Evolutionary conservation across 148 eudicot genomes (phyloP), one percentile per base, ranked within the genome.

Genomic region (Cornus suecica): DNA sequence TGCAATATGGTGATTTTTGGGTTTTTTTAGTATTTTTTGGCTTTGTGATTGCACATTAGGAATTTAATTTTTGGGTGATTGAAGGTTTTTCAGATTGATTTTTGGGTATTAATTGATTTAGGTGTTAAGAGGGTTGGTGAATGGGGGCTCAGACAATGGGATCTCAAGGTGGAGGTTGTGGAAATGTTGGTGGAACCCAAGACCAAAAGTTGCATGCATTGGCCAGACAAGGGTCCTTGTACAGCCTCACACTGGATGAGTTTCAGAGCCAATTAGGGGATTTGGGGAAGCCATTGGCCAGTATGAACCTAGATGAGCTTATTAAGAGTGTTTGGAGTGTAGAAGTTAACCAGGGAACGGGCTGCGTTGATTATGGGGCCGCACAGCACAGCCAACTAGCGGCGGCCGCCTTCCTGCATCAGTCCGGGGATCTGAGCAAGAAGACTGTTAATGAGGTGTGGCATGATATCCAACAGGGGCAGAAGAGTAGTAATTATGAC

Each of bases 241-340:
- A 95, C 79, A 88, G 86, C 81, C 97, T 95, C 32, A 95, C 99
- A 16, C 83, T 95, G n/a, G 93, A 95, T 81, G 99, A 95, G 85
- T 91, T 95, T 45, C 93, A 95, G 73, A 82, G 72, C 64, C 99
- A 95, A 54, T 87, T 95, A 76, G 99, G 94, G n/a, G 91, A 93
- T 85, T 81, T 90, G 77, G 97, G 99, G 74, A 95, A 95, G 69
- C 99, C 99, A 25, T 80, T 95, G 14, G 85, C 85, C 60, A 95
- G 92, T 70, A 93, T 95, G 99, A 95, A 95, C 81, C 91, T 95
- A 68, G 97, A 93, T 71, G 99, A 95, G 84, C 90, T 95, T 79
- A 85, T 93, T 5, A 93, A 88, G 83, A 91, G 79, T 70, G 86
- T 95, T 27, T 91, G 91, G 83, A 81, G 85, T 41, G 97, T 81